Percentiles rank a stretch among this genome's conserved stretches.
Evolutionary conservation across 768 basidiomycete species (phyloP).

Genomic region (Tricholoma sp.): DNA sequence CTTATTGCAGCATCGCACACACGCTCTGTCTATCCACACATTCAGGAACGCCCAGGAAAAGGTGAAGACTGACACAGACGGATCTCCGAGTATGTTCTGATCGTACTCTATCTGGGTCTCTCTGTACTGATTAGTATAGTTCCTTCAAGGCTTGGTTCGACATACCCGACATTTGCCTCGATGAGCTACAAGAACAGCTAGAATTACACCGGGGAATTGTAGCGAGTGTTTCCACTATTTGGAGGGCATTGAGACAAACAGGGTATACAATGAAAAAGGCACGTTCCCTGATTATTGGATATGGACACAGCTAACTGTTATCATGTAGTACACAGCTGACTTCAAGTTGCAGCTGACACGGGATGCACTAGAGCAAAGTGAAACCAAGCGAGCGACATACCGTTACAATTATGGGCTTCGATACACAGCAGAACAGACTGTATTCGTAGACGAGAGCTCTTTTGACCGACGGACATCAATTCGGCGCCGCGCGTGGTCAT

Average conservation of each 20-base stretch:
- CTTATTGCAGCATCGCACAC: background rate
- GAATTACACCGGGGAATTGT: background rate
- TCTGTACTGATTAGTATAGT: background rate
- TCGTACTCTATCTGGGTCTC: background rate
- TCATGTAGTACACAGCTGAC: background rate
- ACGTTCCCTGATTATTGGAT: background rate
- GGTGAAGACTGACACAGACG: background rate
- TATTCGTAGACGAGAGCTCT: slow-evolving; percentile 31
- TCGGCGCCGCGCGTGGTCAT: slow-evolving; percentile 22
- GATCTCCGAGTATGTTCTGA: slow-evolving; percentile 2
- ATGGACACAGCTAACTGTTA: background rate
- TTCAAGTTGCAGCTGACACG: background rate
- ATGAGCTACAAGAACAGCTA: slow-evolving; percentile 12
- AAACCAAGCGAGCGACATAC: slow-evolving; percentile 7
- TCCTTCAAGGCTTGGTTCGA: slow-evolving; percentile 6
- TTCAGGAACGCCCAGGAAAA: background rate
- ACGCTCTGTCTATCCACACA: background rate
- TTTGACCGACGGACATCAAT: slow-evolving; percentile 22
- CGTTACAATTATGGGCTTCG: slow-evolving; percentile 3
- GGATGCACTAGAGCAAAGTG: slow-evolving; percentile 11
- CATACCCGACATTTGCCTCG: slow-evolving; percentile 12
- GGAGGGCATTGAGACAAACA: slow-evolving; percentile 7
- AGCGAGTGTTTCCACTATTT: background rate
- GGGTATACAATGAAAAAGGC: slow-evolving; percentile 20
- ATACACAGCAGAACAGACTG: slow-evolving; percentile 18